phyloP scores from a whole-genome alignment of 306 rosid species.

The Quercus wislizeni region DNA sequence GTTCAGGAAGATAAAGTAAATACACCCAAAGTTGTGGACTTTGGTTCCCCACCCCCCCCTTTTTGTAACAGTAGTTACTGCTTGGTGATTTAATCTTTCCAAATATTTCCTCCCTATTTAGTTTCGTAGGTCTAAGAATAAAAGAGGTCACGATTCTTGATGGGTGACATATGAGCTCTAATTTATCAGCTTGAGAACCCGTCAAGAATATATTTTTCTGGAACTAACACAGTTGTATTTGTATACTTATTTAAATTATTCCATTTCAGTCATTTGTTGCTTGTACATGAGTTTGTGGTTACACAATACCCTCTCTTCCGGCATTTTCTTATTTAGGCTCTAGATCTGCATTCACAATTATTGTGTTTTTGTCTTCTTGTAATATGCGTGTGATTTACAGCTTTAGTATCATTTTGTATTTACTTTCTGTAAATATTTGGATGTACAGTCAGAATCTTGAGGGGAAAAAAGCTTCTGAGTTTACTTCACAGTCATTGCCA shows the following conservation, averaged over 20 bases:
- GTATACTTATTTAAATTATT: background rate
- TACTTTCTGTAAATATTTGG: constrained; percentile 19
- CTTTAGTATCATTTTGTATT: constrained; percentile 13
- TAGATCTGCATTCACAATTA: background rate
- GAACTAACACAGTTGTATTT: background rate
- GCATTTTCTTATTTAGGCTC: background rate
- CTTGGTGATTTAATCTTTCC: background rate
- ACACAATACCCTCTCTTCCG: background rate
- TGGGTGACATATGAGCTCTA: background rate
- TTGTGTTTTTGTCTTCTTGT: background rate
- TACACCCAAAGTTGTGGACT: background rate
- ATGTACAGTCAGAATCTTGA: constrained; percentile 40
- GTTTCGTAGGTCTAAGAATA: background rate
- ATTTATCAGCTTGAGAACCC: background rate
- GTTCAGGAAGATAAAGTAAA: background rate
- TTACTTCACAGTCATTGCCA: constrained; percentile 36
- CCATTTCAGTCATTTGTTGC: background rate
- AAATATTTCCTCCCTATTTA: background rate
- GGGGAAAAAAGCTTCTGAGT: constrained; percentile 37
- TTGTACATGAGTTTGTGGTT: background rate
- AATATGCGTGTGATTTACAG: constrained; percentile 10
- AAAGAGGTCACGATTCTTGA: background rate
- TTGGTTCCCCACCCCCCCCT: background rate
- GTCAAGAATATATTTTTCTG: background rate
- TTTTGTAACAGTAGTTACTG: background rate